These are phyloP conservation scores for Hypoxylon sp. DNA, from an alignment of 2,329 filamentous ascomycete genomes.

Conservation along the genomic window DNA sequence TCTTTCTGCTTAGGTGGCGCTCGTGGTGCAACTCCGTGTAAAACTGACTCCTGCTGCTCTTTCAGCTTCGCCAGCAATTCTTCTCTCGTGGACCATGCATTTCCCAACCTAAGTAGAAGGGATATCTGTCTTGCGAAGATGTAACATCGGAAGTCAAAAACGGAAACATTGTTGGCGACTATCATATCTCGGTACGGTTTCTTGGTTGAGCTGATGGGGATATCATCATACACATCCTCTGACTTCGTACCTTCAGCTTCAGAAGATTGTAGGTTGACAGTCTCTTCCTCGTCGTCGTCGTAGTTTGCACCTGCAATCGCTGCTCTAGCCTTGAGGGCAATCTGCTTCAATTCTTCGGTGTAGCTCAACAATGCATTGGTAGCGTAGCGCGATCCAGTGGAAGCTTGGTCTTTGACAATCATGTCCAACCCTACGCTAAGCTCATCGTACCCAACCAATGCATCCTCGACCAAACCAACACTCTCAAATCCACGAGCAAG, in stretches of 20 bases:
- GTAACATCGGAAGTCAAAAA: conserved; percentile 95
- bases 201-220: conserved; percentile 68
- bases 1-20: conserved; percentile 60
- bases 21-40: conserved; percentile 65
- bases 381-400: conserved; percentile 68
- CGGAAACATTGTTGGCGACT: conserved; percentile 90
- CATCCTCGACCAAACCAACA: conserved; percentile 94
- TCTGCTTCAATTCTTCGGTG: conserved; percentile 76
- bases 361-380: conserved; percentile 75
- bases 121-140: conserved; percentile 90
- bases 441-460: conserved; percentile 93
- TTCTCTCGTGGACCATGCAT: conserved; percentile 69
- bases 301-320: conserved; percentile 51
- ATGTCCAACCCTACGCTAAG: conserved; percentile 86
- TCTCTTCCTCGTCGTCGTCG: conserved; percentile 47
- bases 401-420: conserved; percentile 77
- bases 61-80: conserved; percentile 69
- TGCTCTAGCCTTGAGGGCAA: conserved; percentile 62
- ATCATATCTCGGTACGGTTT: conserved; percentile 94
- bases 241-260: conserved; percentile 39
- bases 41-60: conserved; percentile 67
- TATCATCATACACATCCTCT: conserved; percentile 60
- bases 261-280: conserved; percentile 61
- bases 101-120: conserved; percentile 83
- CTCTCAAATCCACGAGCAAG: conserved; percentile 94